Base-by-base conservation (phyloP, 2,329 filamentous ascomycete genomes). In the Penicillium palitans region DNA sequence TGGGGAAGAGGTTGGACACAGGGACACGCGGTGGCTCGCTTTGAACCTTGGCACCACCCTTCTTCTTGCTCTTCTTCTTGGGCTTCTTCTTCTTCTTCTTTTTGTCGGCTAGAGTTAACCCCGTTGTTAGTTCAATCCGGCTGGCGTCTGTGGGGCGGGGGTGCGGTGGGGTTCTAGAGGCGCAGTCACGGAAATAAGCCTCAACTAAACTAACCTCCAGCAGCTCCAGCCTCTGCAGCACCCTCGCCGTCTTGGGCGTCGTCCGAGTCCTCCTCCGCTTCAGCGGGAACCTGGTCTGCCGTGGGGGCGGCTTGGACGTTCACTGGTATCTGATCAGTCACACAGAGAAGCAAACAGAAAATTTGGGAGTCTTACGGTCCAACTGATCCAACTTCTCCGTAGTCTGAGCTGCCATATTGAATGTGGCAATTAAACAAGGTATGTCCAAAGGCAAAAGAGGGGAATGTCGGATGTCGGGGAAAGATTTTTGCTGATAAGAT, bases 41-140 rank as follows among this genome's bases (percentile, higher is more conserved):
- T 77, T 96, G 91, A 48, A 83, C 81, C 56, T 89, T 91, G 52
- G 87, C 81, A 7, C 72, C 76, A 19, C 67, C 76, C 62, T 78
- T 80, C 70, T 87, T 89, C 83, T 89, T 89, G 80, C 86, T 89
- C 74, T 86, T 87, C 72, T 87, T 84, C 78, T 86, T 88, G 81
- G 87, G 90, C 83, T 91, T 91, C 82, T 93, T 93, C 80, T 92
- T 91, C 79, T 93, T 93, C 80, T 92, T 91, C 79, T 91, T 91
- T 78, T 90, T 90, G 52, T 78, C 76, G 41, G 70, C 77, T 71
- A 66, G 69, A 33, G 17, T 60, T 57, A 40, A 29, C 19, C 44
- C 29, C 39, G 56, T 41, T 45, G 51, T 60, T 33, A 63, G 53
- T 52, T 54, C 40, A 55, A 50, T 17, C 52, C 15, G 5, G 8